Percentiles rank a stretch among this genome's conserved stretches.
Conservation (phyloP, 805 yeast species). For the Kuraishia cidri region DNA sequence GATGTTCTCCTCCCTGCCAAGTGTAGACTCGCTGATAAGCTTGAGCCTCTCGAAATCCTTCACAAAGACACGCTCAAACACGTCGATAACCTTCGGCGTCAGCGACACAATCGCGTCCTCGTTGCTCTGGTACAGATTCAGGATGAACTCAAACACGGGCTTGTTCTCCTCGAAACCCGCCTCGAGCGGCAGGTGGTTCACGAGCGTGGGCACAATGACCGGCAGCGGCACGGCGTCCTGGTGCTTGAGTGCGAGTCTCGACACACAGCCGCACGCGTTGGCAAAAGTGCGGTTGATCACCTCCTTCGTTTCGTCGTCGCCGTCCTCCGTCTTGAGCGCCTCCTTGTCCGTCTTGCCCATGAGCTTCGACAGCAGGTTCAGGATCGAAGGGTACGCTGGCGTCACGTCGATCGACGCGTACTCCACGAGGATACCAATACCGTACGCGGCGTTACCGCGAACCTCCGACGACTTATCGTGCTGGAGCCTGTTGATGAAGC, state of each 20-base stretch:
- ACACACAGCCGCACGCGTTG: slow-evolving; percentile 95
- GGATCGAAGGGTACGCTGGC: slow-evolving; percentile 51
- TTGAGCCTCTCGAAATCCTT: slow-evolving; percentile 71
- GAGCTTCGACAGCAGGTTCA: slow-evolving; percentile 60
- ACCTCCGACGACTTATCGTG: slow-evolving; percentile 79
- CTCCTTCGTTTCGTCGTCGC: slow-evolving; percentile 72
- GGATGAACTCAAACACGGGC: slow-evolving; percentile 76
- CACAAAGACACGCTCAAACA: slow-evolving; percentile 62
- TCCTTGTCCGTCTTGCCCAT: slow-evolving; percentile 75
- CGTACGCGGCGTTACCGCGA: slow-evolving; percentile 93
- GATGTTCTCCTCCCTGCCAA: slow-evolving; percentile 79
- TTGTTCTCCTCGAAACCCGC: slow-evolving; percentile 89
- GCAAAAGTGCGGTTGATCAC: slow-evolving; percentile 79
- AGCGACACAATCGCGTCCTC: slow-evolving; percentile 43
- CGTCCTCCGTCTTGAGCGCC: slow-evolving; percentile 46
- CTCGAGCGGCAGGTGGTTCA: slow-evolving; percentile 75
- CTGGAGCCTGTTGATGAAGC: slow-evolving; percentile 60
- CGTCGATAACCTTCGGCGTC: slow-evolving; percentile 55
- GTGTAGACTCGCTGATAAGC: slow-evolving; percentile 62
- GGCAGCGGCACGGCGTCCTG: slow-evolving; percentile 66
- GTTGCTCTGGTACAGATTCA: slow-evolving; percentile 59
- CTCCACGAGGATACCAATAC: slow-evolving; percentile 73
- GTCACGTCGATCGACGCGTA: slow-evolving; percentile 33
- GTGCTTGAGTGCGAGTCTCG: slow-evolving; percentile 77
- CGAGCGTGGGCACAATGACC: slow-evolving; percentile 65